These are phyloP conservation scores for Canna indica DNA, from an alignment of 176 grass and related monocot species.

Conservation along the genomic window DNA sequence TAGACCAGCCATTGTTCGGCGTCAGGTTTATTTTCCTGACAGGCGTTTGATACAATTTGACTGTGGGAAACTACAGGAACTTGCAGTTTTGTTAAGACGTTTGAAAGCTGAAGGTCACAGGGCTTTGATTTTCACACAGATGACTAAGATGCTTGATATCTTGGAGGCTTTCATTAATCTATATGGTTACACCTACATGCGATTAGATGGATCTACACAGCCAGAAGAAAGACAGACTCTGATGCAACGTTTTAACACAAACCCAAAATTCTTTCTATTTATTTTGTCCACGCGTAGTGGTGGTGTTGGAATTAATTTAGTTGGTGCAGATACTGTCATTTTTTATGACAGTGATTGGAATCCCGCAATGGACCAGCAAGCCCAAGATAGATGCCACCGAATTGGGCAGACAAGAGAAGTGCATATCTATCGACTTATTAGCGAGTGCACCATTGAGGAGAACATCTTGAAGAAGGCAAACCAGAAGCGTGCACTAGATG, in stretches of 20 bases:
- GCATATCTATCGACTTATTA: constrained; percentile 92
- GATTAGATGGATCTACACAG: constrained; percentile 89
- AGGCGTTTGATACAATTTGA: constrained; percentile 97
- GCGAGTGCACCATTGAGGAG: constrained; percentile 96
- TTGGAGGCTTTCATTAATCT: constrained; percentile 99
- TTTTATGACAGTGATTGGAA: constrained; percentile 99
- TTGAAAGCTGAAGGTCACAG: constrained; percentile 83
- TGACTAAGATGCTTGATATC: constrained; percentile 99
- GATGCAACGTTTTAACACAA: constrained; percentile 98
- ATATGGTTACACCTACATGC: constrained; percentile 92
- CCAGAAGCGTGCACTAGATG: constrained; percentile 90
- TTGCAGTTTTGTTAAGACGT: constrained; percentile 70
- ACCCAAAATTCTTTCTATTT: constrained; percentile 91
- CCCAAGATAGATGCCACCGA: constrained; percentile 97
- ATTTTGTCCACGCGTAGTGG: constrained; percentile 98
- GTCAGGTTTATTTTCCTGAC: constrained; percentile 95
- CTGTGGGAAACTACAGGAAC: constrained; percentile 96
- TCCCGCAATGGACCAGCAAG: constrained; percentile 99
- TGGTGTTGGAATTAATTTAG: constrained; percentile 93
- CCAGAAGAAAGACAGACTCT: constrained; percentile 92
- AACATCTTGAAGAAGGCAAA: constrained; percentile 99
- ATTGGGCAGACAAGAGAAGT: constrained; percentile 98
- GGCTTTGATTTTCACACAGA: constrained; percentile 98
- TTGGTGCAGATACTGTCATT: constrained; percentile 96
- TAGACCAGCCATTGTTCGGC: constrained; percentile 79